Percentiles rank a stretch among this genome's conserved stretches.
These are phyloP conservation scores for Xylaria sp. DNA, from an alignment of 2,329 filamentous ascomycete species.

Conservation along the genomic window DNA sequence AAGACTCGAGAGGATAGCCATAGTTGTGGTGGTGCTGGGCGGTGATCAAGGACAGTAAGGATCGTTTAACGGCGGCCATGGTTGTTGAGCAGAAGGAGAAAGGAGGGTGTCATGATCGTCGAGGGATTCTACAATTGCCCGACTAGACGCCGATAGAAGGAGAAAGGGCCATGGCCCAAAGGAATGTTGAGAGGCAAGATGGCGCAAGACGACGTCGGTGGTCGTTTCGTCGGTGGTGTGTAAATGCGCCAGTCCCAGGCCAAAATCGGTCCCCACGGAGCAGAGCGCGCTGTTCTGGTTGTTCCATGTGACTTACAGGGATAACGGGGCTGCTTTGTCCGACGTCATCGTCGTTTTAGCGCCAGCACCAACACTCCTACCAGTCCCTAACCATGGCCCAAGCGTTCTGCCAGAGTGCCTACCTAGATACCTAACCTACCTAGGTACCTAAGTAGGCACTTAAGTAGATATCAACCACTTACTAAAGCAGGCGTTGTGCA, in stretches of 20 bases:
- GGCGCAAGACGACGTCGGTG: background rate
- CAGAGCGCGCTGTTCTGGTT: constrained; percentile 3
- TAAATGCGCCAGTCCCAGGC: background rate
- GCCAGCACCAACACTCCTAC: no score
- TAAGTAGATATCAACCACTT: no score
- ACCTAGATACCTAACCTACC: no score
- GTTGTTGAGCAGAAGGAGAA: constrained; percentile 22
- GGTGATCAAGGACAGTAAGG: constrained; percentile 33
- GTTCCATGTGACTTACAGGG: constrained; percentile 20
- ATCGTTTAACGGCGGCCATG: constrained; percentile 36
- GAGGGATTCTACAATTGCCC: background rate
- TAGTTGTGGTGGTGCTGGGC: constrained; percentile 47
- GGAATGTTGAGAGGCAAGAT: background rate
- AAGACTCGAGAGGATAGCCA: constrained; percentile 67
- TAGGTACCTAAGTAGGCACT: no score
- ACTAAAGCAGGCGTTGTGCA: no score
- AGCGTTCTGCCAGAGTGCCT: no score
- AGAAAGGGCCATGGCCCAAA: background rate
- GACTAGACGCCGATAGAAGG: background rate
- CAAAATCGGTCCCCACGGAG: constrained; percentile 4
- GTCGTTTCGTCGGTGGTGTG: constrained; percentile 10
- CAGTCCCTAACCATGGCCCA: no score
- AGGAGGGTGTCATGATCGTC: constrained; percentile 25
- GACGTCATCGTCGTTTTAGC: constrained; percentile 22
- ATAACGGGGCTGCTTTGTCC: constrained; percentile 12